Base-by-base conservation (phyloP, 2,329 filamentous ascomycete genomes). In the Diplodia intermedia region DNA sequence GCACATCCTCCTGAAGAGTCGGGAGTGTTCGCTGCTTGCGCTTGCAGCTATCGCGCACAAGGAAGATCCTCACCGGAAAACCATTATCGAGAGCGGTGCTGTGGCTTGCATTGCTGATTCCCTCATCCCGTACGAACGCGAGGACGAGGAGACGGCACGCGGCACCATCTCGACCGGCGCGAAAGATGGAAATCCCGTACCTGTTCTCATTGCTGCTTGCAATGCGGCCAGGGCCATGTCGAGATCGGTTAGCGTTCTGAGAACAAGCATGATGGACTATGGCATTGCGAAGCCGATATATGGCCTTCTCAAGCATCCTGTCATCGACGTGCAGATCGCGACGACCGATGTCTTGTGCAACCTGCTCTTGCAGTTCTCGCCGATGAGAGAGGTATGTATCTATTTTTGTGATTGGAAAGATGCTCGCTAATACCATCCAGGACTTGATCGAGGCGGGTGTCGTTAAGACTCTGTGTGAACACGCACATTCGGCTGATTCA, bases 231-330 rank as follows among this genome's bases (percentile, higher is more conserved):
- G 92, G 70, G 91, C 93, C 76, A 83, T 98, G 57, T 92, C 93
- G 2, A 88, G 95, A 52, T 97, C 93, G 1, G 90, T 97, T 26
- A 91, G 88, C 76, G 89, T 94, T 53, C 81, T 98, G 20, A 85
- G 95, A 61, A 98, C 95, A 3, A 91, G 90, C 62, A 82, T 99
- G 56, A 92, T 97, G 68, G 95, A 99, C 78, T 89, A 92, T 69
- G 91, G 89, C 6, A 90, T 97, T 62, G 90, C 91, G 1, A 86
- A 88, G 71, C 94, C 94, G 3, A 82, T 97, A 8, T 90, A 94
- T 72, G 83, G 84, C 36, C 87, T 97, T 55, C 84, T 98, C 71
- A 88, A 85, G 68, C 91, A 95, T 77, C 84, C 86, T 7, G 88
- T 95, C 72, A 81, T 92, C 38, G 89, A 94, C 65, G 89, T 98